Conservation (phyloP, 1,284 basidiomycete species). For the Paramarasmius palmivorus region DNA sequence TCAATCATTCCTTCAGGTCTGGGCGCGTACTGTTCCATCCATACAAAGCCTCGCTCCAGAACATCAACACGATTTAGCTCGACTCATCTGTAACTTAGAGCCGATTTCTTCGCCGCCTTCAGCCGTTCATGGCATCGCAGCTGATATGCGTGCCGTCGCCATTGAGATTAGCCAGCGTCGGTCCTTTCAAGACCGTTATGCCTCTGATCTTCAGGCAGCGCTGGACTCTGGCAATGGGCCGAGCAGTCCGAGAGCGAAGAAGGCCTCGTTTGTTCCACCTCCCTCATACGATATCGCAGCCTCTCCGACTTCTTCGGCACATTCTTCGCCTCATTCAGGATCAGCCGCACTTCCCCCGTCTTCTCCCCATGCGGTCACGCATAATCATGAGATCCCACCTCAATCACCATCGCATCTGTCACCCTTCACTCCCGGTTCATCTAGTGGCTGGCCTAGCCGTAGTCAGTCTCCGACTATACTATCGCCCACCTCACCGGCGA, state of each 20-base stretch:
- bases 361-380: not conserved
- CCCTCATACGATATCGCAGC: constrained; percentile 16
- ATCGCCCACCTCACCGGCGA: constrained; percentile 55
- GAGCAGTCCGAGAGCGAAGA: constrained; percentile 18
- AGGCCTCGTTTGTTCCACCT: constrained; percentile 18
- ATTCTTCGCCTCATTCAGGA: constrained; percentile 27
- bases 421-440: constrained; percentile 11
- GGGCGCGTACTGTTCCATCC: constrained; percentile 62
- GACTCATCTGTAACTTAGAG: constrained; percentile 68
- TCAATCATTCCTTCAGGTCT: constrained; percentile 66
- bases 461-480: constrained; percentile 51
- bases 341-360: constrained; percentile 20
- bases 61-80: constrained; percentile 76
- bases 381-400: constrained; percentile 12
- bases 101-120: constrained; percentile 42
- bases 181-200: constrained; percentile 80
- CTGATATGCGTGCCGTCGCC: constrained; percentile 73
- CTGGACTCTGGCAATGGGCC: constrained; percentile 49
- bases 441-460: constrained; percentile 21
- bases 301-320: constrained; percentile 28
- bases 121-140: constrained; percentile 60
- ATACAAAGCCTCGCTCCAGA: constrained; percentile 67
- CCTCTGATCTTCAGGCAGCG: constrained; percentile 71
- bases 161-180: constrained; percentile 80
- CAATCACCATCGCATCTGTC: constrained; percentile 28